Evolutionary conservation across 176 grass and related monocot genomes (phyloP).

Genomic region (Carex littledalei): DNA sequence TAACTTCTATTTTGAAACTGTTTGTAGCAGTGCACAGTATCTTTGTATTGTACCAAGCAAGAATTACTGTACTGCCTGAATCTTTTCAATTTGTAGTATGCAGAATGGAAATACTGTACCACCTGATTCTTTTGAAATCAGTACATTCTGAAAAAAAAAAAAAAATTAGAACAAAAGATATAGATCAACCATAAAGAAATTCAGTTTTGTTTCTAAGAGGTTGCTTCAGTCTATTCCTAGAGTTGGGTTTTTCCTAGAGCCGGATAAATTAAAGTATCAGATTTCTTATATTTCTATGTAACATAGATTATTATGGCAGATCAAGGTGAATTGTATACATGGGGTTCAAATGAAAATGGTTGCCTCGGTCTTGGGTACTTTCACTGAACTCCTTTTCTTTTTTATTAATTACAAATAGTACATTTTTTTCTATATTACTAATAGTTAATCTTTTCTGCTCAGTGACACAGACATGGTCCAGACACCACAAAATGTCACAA

Average conservation of each 20-base stretch:
- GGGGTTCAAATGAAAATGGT: constrained; percentile 99
- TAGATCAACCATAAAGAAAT: neutral
- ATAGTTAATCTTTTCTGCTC: constrained; percentile 27
- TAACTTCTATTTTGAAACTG: constrained; percentile 5
- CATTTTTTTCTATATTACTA: neutral
- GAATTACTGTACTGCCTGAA: neutral
- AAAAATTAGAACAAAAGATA: neutral
- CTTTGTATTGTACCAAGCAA: neutral
- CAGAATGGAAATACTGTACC: neutral
- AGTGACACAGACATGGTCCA: constrained; percentile 62
- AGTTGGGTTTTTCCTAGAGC: neutral
- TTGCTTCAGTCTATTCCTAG: neutral
- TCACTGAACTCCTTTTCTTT: constrained; percentile 2
- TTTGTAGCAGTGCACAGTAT: neutral
- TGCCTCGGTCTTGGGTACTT: constrained; percentile 94
- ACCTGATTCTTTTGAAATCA: neutral
- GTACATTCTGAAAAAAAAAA: neutral
- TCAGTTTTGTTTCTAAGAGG: neutral
- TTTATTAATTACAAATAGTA: neutral
- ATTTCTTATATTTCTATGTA: neutral
- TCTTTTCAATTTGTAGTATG: neutral
- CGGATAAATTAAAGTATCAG: neutral
- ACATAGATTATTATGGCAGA: constrained; percentile 34
- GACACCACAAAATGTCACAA: constrained; percentile 58
- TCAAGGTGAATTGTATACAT: constrained; percentile 64